phyloP scores from a whole-genome alignment of 192 early-diverging fungal species.

The Umbelopsis isabellina region DNA sequence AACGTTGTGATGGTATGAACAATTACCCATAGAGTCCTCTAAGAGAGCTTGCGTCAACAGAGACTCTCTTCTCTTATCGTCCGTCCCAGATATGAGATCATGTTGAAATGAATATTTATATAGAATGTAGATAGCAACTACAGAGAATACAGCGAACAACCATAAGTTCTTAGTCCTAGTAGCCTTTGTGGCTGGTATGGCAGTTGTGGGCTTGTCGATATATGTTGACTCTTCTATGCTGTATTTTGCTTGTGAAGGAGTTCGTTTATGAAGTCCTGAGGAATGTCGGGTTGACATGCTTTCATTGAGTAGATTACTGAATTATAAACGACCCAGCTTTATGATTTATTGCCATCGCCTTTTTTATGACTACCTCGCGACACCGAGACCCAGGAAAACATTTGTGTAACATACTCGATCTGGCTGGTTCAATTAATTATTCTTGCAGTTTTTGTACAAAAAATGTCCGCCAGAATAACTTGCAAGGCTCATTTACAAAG shows the following conservation, averaged over 20 bases:
- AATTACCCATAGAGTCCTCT: background rate
- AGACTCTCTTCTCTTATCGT: background rate
- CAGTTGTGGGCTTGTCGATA: background rate
- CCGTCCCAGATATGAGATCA: background rate
- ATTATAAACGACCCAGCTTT: no score
- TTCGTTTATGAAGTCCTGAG: slow-evolving; percentile 13
- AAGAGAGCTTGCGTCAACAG: background rate
- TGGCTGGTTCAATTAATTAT: background rate
- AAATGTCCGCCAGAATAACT: no score
- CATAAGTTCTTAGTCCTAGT: background rate
- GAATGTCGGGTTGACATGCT: slow-evolving; percentile 20
- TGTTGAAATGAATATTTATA: background rate
- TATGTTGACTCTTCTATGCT: background rate
- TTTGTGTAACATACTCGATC: slow-evolving; percentile 6
- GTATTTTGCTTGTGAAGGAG: background rate
- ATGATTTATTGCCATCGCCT: no score
- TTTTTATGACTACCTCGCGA: background rate
- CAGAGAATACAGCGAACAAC: background rate
- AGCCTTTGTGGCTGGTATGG: background rate
- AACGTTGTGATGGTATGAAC: background rate
- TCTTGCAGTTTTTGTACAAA: no score
- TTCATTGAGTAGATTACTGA: background rate
- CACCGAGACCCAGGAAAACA: background rate
- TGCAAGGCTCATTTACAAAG: no score
- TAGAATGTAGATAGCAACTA: background rate